Evolutionary conservation across 495 filamentous ascomycete species (phyloP), one percentile per base, ranked within the genome.

Genomic region (Penicillium manginii): DNA sequence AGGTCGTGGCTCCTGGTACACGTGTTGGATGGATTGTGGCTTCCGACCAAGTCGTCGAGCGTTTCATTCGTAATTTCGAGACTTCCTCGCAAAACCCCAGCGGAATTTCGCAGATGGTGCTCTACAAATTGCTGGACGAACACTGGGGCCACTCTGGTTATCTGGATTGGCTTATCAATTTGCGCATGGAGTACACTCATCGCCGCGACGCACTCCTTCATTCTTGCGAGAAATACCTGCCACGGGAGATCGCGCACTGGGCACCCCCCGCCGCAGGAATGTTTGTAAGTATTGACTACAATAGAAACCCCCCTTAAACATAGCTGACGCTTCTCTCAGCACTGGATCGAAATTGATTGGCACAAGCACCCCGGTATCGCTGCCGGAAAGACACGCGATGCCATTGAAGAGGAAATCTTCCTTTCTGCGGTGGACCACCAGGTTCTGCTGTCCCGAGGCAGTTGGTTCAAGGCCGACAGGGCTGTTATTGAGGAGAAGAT

Each of bases 71-170:
- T 23, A 89, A 90, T 72, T 83, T 86, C 55, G 94, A 98, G 73
- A 81, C 86, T 17, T 87, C 85, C 35, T 87, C 83, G 49, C 94
- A 98, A 67, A 90, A 91, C 46, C 91, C 94, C 1, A 86, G 84
- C 64, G 96, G 94, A 26, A 75, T 94, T 52, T 84, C 88, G 2
- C 94, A 98, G 74, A 75, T 94, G 21, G 76, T 93, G 8, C 70
- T 98, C 54, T 93, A 86, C 76, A 96, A 94, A 74, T 80, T 98
- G 57, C 78, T 98, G 8, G 94, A 98, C 54, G 92, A 97, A 71
- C 82, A 85, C 50, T 98, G 94, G 94, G 94, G 93, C 21, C 94
- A 98, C 68, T 78, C 80, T n/a, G 94, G 96, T 0, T 98, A 90
- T 68, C 65, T 98, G 11, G 82, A 90, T 63, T 98, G 94, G 94